These are phyloP conservation scores for Aspergillus sojae DNA, from an alignment of 2,329 filamentous ascomycete species.

Conservation along the genomic window DNA sequence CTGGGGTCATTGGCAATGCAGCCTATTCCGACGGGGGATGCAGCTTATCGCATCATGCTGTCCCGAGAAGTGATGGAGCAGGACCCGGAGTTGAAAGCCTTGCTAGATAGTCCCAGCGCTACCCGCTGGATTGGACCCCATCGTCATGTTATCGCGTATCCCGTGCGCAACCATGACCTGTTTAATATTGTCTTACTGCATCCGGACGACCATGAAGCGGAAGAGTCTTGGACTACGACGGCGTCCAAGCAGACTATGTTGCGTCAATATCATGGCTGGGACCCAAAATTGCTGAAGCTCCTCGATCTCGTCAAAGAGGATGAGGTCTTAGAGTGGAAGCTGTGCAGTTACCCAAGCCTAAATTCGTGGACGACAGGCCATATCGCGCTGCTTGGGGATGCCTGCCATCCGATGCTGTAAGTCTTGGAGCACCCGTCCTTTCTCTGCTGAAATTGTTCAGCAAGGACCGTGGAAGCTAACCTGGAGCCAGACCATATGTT, in stretches of 20 bases:
- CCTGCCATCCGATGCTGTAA: constrained; percentile 48
- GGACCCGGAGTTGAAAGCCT: background rate
- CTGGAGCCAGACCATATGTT: constrained; percentile 29
- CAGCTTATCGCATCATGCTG: background rate
- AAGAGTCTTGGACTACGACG: constrained; percentile 65
- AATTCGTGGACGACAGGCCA: constrained; percentile 36
- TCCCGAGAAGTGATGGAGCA: background rate
- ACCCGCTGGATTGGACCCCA: constrained; percentile 69
- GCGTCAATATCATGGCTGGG: constrained; percentile 63
- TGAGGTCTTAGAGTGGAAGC: constrained; percentile 44
- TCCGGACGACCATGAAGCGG: constrained; percentile 63
- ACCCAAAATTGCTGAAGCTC: constrained; percentile 60
- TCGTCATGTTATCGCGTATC: constrained; percentile 77
- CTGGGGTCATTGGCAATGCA: background rate
- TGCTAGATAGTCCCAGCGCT: background rate
- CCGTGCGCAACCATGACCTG: constrained; percentile 66
- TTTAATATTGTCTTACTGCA: constrained; percentile 68
- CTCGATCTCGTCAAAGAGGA: constrained; percentile 62
- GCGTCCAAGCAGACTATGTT: constrained; percentile 65
- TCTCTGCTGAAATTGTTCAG: background rate
- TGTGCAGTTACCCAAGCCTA: constrained; percentile 38
- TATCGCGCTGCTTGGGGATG: constrained; percentile 44
- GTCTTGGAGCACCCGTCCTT: background rate
- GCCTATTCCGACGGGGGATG: background rate
- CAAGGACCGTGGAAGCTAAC: background rate